Percentiles rank a stretch among this genome's conserved stretches.
phyloP scores from a whole-genome alignment of 306 rosid genomes.

The Fragaria ananassa region DNA sequence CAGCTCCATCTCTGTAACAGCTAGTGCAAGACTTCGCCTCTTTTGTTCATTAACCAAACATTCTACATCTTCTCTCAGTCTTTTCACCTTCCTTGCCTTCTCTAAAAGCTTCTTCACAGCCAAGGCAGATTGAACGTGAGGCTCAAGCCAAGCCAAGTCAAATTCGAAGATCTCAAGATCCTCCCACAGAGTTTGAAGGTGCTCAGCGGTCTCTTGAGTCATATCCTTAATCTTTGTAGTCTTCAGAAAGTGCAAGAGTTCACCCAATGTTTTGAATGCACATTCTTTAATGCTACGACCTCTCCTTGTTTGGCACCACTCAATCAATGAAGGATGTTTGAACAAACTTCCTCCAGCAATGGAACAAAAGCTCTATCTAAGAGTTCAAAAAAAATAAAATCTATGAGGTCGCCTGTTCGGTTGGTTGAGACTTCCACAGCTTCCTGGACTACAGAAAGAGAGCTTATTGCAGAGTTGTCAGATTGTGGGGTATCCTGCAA shows the following conservation, averaged over 20 bases:
- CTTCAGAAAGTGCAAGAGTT: neutral
- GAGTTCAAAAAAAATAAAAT: neutral
- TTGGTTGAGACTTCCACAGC: neutral
- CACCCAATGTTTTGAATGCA: constrained; percentile 1
- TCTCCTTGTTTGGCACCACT: neutral
- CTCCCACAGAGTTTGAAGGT: neutral
- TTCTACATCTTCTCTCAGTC: neutral
- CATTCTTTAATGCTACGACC: neutral
- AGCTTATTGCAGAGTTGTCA: neutral
- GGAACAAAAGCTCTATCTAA: neutral
- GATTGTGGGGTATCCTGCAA: neutral
- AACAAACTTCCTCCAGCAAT: constrained; percentile 1
- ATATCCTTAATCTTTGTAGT: neutral
- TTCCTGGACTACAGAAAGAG: neutral
- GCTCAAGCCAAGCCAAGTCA: neutral
- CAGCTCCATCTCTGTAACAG: neutral
- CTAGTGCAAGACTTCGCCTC: neutral
- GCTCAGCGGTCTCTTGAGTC: neutral
- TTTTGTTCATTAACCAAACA: neutral
- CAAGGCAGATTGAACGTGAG: neutral
- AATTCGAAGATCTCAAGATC: constrained; percentile 7
- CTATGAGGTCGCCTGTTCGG: neutral
- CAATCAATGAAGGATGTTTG: neutral
- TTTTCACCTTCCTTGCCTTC: neutral
- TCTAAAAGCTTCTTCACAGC: neutral